These are phyloP conservation scores for Psidium friedrichsthalianum DNA, from an alignment of 345 rosid genomes.

Conservation along the genomic window DNA sequence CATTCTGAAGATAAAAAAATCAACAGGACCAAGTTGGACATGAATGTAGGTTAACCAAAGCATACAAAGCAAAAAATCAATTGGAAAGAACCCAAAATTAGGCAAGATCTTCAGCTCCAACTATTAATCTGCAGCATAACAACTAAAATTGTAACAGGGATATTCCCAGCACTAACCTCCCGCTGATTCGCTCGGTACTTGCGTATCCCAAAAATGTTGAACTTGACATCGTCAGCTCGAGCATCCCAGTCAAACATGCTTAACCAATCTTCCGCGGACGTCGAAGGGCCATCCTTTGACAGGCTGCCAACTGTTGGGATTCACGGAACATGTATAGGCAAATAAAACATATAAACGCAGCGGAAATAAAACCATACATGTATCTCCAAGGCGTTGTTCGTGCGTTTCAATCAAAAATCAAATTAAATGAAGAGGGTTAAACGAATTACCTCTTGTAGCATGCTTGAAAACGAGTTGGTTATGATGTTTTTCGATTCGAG, in stretches of 20 bases:
- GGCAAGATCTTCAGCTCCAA: background rate
- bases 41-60: background rate
- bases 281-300: conserved; percentile 13
- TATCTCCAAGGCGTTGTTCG: no score
- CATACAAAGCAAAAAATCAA: background rate
- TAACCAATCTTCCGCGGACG: conserved; percentile 44
- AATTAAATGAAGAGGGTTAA: no score
- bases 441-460: no score
- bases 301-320: conserved; percentile 29
- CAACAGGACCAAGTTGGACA: background rate
- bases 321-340: no score
- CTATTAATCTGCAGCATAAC: background rate
- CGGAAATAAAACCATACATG: no score
- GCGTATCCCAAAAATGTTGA: conserved; percentile 79
- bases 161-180: conserved; percentile 34
- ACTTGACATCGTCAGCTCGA: conserved; percentile 54
- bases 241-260: conserved; percentile 79
- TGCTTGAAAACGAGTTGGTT: no score
- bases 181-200: conserved; percentile 75
- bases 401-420: no score
- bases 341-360: no score
- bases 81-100: background rate
- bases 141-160: background rate
- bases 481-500: no score
- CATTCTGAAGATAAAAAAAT: background rate